These are phyloP conservation scores for Moniliella sp. DNA, from an alignment of 1,284 basidiomycete species.

Conservation along the genomic window DNA sequence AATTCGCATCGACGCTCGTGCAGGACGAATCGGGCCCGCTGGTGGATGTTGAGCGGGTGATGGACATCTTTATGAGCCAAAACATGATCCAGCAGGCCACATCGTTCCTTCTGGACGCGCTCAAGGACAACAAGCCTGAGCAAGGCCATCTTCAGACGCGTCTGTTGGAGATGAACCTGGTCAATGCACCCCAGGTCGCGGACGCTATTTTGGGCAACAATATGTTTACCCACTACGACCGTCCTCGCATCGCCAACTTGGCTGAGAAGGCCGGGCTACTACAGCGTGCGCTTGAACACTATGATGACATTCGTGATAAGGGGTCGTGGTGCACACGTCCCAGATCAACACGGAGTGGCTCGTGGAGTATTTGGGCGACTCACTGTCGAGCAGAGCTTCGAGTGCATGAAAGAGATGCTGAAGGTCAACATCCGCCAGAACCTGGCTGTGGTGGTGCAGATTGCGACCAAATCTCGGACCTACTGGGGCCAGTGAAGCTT, in stretches of 20 bases:
- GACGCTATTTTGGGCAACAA: slow-evolving; percentile 97
- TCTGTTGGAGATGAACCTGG: slow-evolving; percentile 88
- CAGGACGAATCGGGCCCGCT: slow-evolving; percentile 81
- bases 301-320: slow-evolving; percentile 82
- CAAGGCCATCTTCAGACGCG: slow-evolving; percentile 89
- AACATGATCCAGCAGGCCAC: slow-evolving; percentile 99
- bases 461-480: slow-evolving; percentile 95
- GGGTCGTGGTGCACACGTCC: slow-evolving; percentile 80
- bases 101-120: slow-evolving; percentile 88
- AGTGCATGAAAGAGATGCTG: slow-evolving; percentile 91
- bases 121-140: slow-evolving; percentile 96
- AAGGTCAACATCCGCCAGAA: slow-evolving; percentile 92
- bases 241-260: slow-evolving; percentile 84
- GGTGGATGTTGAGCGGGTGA: slow-evolving; percentile 58
- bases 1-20: slow-evolving; percentile 83
- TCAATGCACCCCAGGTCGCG: slow-evolving; percentile 92
- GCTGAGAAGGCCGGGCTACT: slow-evolving; percentile 93
- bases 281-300: slow-evolving; percentile 88
- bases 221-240: slow-evolving; percentile 94
- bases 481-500: slow-evolving; percentile 82
- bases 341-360: slow-evolving; percentile 82
- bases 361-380: slow-evolving; percentile 82
- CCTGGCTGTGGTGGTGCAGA: slow-evolving; percentile 83
- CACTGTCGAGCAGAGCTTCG: slow-evolving; percentile 95
- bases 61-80: slow-evolving; percentile 93